Percentiles rank a stretch among this genome's conserved stretches.
Conservation (phyloP, 805 yeast species). For the Sugiyamaella smithiae region DNA sequence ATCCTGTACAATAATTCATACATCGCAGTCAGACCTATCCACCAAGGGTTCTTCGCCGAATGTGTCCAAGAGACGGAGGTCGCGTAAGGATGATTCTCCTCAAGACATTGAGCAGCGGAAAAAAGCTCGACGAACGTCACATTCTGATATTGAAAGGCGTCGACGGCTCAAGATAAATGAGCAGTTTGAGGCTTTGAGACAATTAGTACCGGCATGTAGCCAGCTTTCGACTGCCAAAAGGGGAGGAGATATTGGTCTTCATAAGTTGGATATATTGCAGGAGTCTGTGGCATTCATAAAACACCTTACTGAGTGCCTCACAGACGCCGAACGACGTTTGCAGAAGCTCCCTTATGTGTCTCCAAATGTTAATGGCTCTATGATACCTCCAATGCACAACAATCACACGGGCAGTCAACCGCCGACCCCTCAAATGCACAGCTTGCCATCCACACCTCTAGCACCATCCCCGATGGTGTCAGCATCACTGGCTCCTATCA, state of each 20-base stretch:
- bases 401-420: too few relatives aligned
- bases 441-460: neutral
- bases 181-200: conserved; percentile 78
- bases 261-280: conserved; percentile 74
- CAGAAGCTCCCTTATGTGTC: neutral
- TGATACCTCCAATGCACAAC: too few relatives aligned
- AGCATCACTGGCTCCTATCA: too few relatives aligned
- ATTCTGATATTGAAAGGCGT: conserved; percentile 76
- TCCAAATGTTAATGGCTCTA: neutral
- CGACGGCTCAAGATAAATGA: conserved; percentile 75
- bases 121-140: conserved; percentile 54
- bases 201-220: conserved; percentile 75
- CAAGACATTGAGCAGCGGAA: conserved; percentile 38
- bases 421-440: neutral
- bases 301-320: conserved; percentile 44
- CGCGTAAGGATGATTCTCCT: conserved; percentile 11
- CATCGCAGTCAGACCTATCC: conserved; percentile 10
- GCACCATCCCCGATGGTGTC: neutral
- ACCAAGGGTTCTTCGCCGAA: neutral
- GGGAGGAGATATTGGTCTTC: conserved; percentile 59
- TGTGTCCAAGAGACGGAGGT: conserved; percentile 2
- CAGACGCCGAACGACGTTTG: conserved; percentile 3
- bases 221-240: conserved; percentile 36
- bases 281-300: conserved; percentile 79
- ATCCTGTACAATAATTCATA: conserved; percentile 19